These are phyloP conservation scores for Mycena metata DNA, from an alignment of 768 basidiomycete genomes.

Conservation along the genomic window DNA sequence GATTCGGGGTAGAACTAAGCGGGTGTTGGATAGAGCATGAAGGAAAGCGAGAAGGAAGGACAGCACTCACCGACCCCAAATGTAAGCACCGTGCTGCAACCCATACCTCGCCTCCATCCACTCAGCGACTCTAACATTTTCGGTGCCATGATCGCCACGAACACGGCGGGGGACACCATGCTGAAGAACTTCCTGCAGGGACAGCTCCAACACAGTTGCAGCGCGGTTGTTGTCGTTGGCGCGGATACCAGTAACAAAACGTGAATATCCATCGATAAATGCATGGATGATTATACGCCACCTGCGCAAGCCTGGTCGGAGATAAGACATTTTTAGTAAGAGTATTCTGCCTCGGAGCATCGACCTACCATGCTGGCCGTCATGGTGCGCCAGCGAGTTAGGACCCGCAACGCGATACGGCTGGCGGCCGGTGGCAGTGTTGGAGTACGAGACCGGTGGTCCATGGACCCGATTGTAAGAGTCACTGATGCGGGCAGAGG, in stretches of 20 bases:
- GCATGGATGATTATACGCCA: conserved; percentile 51
- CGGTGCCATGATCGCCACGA: conserved; percentile 36
- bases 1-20: background rate
- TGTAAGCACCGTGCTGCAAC: conserved; percentile 49
- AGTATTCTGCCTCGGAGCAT: too few relatives aligned
- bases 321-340: background rate
- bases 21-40: too few relatives aligned
- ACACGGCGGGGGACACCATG: conserved; percentile 20
- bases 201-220: conserved; percentile 12
- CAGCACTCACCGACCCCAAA: conserved; percentile 51
- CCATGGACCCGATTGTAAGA: conserved; percentile 37
- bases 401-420: conserved; percentile 39
- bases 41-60: background rate
- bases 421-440: conserved; percentile 28
- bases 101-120: conserved; percentile 46
- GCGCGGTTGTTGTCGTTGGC: conserved; percentile 25
- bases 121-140: conserved; percentile 49
- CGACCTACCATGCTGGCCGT: conserved; percentile 40
- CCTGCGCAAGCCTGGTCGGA: conserved; percentile 46
- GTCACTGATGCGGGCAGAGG: conserved; percentile 12
- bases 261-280: conserved; percentile 48
- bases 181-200: background rate
- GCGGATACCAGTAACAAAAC: conserved; percentile 21
- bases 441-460: conserved; percentile 36
- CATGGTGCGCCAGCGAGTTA: conserved; percentile 42